These are phyloP conservation scores for Mucor irregularis DNA, from an alignment of 371 early-diverging fungal species.

Conservation along the genomic window DNA sequence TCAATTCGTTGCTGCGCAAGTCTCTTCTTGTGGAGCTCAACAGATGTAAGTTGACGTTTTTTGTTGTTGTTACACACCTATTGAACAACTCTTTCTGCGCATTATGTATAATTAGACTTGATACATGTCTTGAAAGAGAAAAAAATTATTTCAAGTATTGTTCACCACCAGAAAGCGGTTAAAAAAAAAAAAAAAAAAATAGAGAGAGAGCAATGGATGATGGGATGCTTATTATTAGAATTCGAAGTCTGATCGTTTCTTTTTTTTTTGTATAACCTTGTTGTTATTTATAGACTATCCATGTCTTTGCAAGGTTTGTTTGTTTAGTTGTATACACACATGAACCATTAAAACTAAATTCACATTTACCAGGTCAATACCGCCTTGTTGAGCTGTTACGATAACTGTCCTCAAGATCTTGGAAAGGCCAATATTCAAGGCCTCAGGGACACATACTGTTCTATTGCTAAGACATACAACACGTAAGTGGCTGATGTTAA, in stretches of 20 bases:
- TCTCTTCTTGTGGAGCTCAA: no score
- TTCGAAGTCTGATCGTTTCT: background rate
- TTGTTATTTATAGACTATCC: constrained; percentile 20
- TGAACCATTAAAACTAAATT: background rate
- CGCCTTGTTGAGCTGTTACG: constrained; percentile 25
- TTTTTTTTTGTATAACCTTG: background rate
- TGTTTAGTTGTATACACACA: background rate
- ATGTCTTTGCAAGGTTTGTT: constrained; percentile 28
- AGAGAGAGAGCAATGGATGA: no score
- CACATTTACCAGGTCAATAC: constrained; percentile 18
- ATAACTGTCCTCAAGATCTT: constrained; percentile 29
- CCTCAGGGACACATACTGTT: constrained; percentile 34
- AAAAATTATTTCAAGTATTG: constrained; percentile 31
- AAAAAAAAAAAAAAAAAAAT: no score
- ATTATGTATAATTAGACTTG: constrained; percentile 18
- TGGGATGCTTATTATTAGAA: constrained; percentile 3
- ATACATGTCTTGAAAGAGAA: constrained; percentile 30
- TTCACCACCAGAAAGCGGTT: constrained; percentile 7
- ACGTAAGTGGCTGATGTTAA: constrained; percentile 16
- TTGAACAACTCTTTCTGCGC: background rate
- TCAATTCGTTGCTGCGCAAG: constrained; percentile 1
- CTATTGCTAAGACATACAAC: constrained; percentile 37
- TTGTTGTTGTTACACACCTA: background rate
- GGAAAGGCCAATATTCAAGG: constrained; percentile 22
- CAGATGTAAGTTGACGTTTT: no score